Conservation (phyloP, 208 protist genomes). For the Acanthamoeba castellanii region DNA sequence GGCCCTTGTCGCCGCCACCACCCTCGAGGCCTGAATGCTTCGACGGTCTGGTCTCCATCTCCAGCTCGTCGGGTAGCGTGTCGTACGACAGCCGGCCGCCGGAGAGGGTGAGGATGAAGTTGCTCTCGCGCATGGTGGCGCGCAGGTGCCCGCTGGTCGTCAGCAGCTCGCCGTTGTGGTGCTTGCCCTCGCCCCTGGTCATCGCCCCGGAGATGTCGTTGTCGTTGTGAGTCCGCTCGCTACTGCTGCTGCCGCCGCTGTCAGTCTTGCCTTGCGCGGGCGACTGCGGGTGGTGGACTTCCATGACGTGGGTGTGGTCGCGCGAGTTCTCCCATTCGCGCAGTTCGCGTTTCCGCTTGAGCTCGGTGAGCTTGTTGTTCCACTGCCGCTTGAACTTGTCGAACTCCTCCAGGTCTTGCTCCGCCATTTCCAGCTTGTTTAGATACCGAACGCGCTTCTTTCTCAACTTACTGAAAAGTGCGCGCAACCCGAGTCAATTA, state of each 20-base stretch:
- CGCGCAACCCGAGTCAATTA: background rate
- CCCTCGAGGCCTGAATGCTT: too few species aligned
- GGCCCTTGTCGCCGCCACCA: background rate
- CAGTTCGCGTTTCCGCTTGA: background rate
- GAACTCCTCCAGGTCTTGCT: slow-evolving; percentile 55
- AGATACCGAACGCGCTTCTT: slow-evolving; percentile 21
- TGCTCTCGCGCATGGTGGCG: slow-evolving; percentile 21
- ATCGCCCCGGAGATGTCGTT: background rate
- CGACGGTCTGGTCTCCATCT: background rate
- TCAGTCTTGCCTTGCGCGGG: background rate
- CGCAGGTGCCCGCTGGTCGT: background rate
- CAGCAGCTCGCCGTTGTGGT: background rate
- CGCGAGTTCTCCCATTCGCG: slow-evolving; percentile 35
- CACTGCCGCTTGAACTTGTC: slow-evolving; percentile 34
- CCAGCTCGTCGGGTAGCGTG: background rate
- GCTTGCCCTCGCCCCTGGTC: background rate
- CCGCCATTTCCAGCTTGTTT: slow-evolving; percentile 37
- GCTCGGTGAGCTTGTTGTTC: slow-evolving; percentile 36
- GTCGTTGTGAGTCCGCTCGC: background rate
- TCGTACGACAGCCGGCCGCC: background rate
- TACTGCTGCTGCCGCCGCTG: background rate
- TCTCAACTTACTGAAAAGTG: background rate
- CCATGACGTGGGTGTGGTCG: background rate
- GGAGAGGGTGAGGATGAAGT: slow-evolving; percentile 51
- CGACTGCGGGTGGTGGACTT: background rate